Evolutionary conservation across 495 filamentous ascomycete species (phyloP).

Genomic region (Penicillium cosmopolitanum): DNA sequence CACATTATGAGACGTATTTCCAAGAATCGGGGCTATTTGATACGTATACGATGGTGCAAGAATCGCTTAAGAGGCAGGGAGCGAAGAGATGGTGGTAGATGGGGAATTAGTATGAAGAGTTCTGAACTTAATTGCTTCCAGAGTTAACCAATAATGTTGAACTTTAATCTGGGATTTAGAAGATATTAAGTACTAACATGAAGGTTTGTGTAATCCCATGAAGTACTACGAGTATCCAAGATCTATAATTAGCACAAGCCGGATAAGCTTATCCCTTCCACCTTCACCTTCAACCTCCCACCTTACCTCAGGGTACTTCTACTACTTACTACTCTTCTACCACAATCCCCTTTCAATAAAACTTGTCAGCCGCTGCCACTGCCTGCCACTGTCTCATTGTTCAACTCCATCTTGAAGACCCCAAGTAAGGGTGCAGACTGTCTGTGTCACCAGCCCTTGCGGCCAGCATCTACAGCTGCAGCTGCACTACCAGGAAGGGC

Average conservation of each 20-base stretch:
- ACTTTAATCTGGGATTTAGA: no score
- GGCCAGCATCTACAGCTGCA: neutral
- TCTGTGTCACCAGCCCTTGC: slow-evolving; percentile 9
- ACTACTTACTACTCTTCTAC: no score
- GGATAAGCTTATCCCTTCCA: neutral
- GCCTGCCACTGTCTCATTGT: no score
- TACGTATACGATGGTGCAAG: slow-evolving; percentile 5
- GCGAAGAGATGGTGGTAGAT: slow-evolving; percentile 10
- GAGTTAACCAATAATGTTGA: no score
- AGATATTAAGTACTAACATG: no score
- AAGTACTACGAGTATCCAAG: no score
- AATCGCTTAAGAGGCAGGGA: slow-evolving; percentile 3
- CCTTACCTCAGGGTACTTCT: no score
- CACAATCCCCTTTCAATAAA: no score
- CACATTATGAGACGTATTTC: slow-evolving; percentile 15
- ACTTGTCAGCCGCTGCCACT: no score
- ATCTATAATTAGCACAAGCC: neutral
- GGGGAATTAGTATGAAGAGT: neutral
- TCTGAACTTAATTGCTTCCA: no score
- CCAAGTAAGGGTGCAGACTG: neutral
- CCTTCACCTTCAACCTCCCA: no score
- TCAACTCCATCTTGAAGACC: neutral
- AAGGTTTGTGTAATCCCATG: no score
- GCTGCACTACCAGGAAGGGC: slow-evolving; percentile 1
- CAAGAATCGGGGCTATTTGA: slow-evolving; percentile 16